Base-by-base conservation (phyloP, 129 eudicot genomes). In the Helianthus tuberosus region DNA sequence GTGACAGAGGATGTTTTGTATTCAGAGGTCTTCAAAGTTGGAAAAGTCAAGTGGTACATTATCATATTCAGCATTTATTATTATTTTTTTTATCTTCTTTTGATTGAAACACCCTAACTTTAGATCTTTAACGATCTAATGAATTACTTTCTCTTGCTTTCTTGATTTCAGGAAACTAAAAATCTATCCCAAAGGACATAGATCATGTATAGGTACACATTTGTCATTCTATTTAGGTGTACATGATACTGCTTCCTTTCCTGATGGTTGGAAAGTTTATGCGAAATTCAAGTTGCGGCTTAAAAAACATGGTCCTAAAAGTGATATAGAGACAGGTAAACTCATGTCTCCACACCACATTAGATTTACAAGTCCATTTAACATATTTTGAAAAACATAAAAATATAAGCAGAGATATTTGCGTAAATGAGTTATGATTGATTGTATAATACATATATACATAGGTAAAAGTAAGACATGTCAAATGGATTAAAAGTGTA, bases 1-100 rank as follows among this genome's bases (percentile, higher is more conserved):
- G 6, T 67, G 11, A 50, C 63, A 1, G 63, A 61, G 2, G 9
- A 11, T 0, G 0, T 0, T 1, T 1, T 68, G 39, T 55, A 0
- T 5, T 80, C 84, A 0, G 77, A 69, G 16, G 72, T 39, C 12
- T 80, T 80, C 51, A 74, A 73, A 74, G 29, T 60, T 58, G 79
- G 84, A 1, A 66, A 58, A 49, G 39, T 68, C 15, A 80, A 69
- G 36, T 80, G 80, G 84, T 80, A 69, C 23, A 11, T 35, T 13
- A 6, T n/a, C 11, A 13, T 29, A 69, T 27, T 38, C 20, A 8
- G 23, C 58, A 20, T 4, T 44, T 3, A 55, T 13, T 35, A 27
- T 1, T 1, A n/a, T 11, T 8, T 3, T 32, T 16, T 11, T 23
- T 4, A 48, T 6, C 46, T 39, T 6, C 0, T 41, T 43, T 43